A percentile compares a stretch with the other conserved stretches of the same genome.
phyloP scores from a whole-genome alignment of 768 basidiomycete species.

The Suillus subalutaceus region DNA sequence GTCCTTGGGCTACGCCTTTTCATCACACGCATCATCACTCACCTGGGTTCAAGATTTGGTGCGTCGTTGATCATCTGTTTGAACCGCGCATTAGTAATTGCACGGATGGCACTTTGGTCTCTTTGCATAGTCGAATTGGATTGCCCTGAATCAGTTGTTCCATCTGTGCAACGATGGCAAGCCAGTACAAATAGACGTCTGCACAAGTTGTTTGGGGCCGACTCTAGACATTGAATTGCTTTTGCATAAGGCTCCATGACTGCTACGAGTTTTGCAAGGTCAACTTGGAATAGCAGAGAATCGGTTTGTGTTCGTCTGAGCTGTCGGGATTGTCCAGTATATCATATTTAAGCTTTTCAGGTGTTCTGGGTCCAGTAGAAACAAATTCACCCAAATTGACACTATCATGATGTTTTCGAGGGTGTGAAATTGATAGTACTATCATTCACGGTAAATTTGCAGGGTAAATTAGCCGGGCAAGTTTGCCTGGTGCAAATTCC shows the following conservation, averaged over 20 bases:
- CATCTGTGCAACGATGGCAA: slow-evolving; percentile 21
- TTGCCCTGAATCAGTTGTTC: slow-evolving; percentile 15
- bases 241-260: slow-evolving; percentile 22
- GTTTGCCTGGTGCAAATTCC: no score
- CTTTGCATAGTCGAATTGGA: not conserved
- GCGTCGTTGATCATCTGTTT: slow-evolving; percentile 26
- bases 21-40: no score
- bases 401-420: no score
- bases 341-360: no score
- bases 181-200: slow-evolving; percentile 30
- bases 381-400: no score
- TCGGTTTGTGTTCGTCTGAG: not conserved
- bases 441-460: no score
- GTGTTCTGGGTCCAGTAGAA: no score
- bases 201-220: slow-evolving; percentile 21
- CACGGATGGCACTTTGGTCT: slow-evolving; percentile 14
- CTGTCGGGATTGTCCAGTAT: no score
- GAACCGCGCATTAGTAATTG: slow-evolving; percentile 22
- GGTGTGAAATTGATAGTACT: no score
- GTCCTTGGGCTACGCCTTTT: no score
- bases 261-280: slow-evolving; percentile 9
- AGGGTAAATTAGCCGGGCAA: no score
- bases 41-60: not conserved
- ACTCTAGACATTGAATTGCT: slow-evolving; percentile 29
- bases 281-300: slow-evolving; percentile 10